Evolutionary conservation across 768 basidiomycete genomes (phyloP).

Genomic region (Phaffia tasmanica): DNA sequence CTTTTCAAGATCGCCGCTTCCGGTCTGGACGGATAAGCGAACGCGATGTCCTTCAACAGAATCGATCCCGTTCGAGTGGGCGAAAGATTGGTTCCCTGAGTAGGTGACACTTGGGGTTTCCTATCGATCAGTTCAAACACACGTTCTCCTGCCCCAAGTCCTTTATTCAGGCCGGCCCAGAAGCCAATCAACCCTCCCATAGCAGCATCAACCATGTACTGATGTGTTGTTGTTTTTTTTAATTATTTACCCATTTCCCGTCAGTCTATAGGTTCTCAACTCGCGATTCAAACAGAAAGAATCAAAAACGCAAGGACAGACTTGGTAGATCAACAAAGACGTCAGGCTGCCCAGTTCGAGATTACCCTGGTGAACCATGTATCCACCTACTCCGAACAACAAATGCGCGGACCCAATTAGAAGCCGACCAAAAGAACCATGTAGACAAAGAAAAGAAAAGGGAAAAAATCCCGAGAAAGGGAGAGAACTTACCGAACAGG

Average conservation of each 20-base stretch:
- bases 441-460: background rate
- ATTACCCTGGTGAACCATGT: conserved; percentile 21
- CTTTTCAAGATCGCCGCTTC: conserved; percentile 15
- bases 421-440: conserved; percentile 7
- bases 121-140: conserved; percentile 26
- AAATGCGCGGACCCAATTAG: conserved; percentile 2
- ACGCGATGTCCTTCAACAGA: conserved; percentile 9
- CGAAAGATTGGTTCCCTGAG: conserved; percentile 3
- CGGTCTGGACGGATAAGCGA: conserved; percentile 24
- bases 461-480: background rate
- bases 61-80: conserved; percentile 11
- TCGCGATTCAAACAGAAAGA: background rate
- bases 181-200: conserved; percentile 19
- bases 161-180: conserved; percentile 25
- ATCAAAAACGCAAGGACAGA: background rate
- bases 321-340: conserved; percentile 24
- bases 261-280: no score
- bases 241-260: background rate
- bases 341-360: conserved; percentile 23
- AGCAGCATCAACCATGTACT: conserved; percentile 22
- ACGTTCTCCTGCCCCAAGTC: conserved; percentile 25
- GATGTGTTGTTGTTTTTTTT: background rate
- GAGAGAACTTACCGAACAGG: background rate
- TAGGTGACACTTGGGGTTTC: conserved; percentile 22
- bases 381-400: conserved; percentile 15